Evolutionary conservation across 2,329 filamentous ascomycete genomes (phyloP).

Genomic region (Colletotrichum sp.): DNA sequence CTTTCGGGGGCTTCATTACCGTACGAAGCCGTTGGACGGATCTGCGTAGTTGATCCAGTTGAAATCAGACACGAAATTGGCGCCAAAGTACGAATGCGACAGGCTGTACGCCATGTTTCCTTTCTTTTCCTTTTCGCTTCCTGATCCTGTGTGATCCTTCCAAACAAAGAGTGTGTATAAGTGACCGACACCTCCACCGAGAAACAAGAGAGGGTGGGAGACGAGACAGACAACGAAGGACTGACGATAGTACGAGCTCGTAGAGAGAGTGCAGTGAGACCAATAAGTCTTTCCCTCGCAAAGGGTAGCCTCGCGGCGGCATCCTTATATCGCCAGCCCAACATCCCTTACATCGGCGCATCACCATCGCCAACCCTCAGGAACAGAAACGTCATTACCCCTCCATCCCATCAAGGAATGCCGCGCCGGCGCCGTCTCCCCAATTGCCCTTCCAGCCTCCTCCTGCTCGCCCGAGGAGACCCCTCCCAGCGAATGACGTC

Average conservation of each 20-base stretch:
- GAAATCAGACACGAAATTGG: slow-evolving; percentile 51
- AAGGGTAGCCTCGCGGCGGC: not conserved
- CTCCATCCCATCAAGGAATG: not conserved
- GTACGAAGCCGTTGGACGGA: slow-evolving; percentile 71
- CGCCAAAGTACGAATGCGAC: slow-evolving; percentile 45
- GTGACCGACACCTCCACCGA: not conserved
- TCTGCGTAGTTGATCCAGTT: slow-evolving; percentile 58
- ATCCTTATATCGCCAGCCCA: slow-evolving; percentile 3
- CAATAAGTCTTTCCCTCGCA: not conserved
- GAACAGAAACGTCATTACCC: not conserved
- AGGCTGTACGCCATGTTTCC: slow-evolving; percentile 40
- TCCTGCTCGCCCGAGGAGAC: not conserved
- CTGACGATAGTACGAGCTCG: not conserved
- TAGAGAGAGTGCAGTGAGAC: not conserved
- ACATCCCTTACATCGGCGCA: slow-evolving; percentile 5
- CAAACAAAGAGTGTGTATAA: not conserved
- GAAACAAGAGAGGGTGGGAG: not conserved
- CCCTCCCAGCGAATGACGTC: not conserved
- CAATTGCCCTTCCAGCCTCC: not conserved
- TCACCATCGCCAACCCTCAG: not conserved
- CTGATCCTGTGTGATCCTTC: not conserved
- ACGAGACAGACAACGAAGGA: slow-evolving; percentile 6
- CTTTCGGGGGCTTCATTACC: slow-evolving; percentile 41
- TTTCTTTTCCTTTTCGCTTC: not conserved
- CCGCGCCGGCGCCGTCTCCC: not conserved